Conservation (phyloP, 352 stramenopile genomes). For the Phytophthora pluvialis region DNA sequence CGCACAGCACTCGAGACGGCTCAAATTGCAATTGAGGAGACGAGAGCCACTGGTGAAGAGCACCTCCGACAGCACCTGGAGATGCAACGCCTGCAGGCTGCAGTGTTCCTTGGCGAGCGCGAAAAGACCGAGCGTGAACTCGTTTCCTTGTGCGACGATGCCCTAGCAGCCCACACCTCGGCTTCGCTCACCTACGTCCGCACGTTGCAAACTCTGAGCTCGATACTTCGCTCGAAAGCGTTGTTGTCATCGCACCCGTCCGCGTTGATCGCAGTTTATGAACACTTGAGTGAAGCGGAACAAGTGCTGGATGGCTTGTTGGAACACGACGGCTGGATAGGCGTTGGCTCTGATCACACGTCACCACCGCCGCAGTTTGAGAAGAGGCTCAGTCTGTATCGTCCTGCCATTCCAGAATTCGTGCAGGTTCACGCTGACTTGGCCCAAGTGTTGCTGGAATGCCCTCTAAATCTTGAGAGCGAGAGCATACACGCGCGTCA, state of each 20-base stretch:
- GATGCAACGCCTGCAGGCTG: slow-evolving; percentile 44
- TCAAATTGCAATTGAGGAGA: slow-evolving; percentile 46
- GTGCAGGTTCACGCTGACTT: slow-evolving; percentile 63
- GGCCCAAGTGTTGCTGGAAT: slow-evolving; percentile 55
- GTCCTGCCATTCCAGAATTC: slow-evolving; percentile 53
- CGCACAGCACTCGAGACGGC: slow-evolving; percentile 35
- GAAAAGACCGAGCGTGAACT: slow-evolving; percentile 37
- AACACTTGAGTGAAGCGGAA: slow-evolving; percentile 49
- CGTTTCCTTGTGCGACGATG: slow-evolving; percentile 29
- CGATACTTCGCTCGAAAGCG: slow-evolving; percentile 44
- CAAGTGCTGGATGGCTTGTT: slow-evolving; percentile 51
- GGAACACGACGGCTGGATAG: slow-evolving; percentile 67
- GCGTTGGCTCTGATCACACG: slow-evolving; percentile 24
- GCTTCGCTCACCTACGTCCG: slow-evolving; percentile 43
- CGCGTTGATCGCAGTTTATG: slow-evolving; percentile 20
- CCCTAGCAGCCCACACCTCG: slow-evolving; percentile 29
- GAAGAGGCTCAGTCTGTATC: slow-evolving; percentile 63
- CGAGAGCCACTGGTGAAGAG: slow-evolving; percentile 41
- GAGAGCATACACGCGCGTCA: slow-evolving; percentile 32
- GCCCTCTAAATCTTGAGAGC: slow-evolving; percentile 18
- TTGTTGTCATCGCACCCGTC: slow-evolving; percentile 17
- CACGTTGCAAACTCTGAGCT: slow-evolving; percentile 47
- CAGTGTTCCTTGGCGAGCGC: slow-evolving; percentile 46
- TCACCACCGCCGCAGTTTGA: slow-evolving; percentile 8
- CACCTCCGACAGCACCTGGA: slow-evolving; percentile 53